A percentile compares a stretch with the other conserved stretches of the same genome.
These are phyloP conservation scores for Ceratobasidium sp. DNA, from an alignment of 1,284 basidiomycete species.

Conservation along the genomic window DNA sequence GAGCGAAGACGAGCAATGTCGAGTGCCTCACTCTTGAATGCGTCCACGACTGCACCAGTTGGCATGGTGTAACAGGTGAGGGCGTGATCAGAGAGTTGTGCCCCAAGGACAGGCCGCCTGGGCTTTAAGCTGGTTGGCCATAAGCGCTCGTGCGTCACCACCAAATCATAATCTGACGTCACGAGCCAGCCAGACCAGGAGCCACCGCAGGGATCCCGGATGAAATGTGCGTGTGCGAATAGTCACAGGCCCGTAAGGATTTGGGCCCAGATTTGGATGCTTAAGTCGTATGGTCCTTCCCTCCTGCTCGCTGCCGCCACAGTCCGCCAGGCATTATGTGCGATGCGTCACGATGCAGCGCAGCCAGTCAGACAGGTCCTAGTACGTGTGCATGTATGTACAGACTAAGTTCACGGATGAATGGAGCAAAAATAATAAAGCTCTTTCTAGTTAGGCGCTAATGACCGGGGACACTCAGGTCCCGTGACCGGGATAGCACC, in stretches of 20 bases:
- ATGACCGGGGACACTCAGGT: conserved; percentile 10
- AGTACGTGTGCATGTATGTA: too few species aligned
- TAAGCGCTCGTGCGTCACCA: conserved; percentile 10
- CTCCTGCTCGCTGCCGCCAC: too few species aligned
- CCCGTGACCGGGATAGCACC: conserved; percentile 24
- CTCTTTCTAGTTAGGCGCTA: neutral
- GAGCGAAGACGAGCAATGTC: neutral
- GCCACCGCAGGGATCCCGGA: neutral
- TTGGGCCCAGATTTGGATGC: too few species aligned
- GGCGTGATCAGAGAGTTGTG: conserved; percentile 9
- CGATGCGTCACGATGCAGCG: too few species aligned
- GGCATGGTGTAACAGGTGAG: conserved; percentile 22
- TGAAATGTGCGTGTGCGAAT: too few species aligned
- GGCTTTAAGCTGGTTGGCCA: conserved; percentile 1
- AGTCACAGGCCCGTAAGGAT: too few species aligned
- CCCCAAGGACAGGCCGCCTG: neutral
- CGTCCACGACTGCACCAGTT: conserved; percentile 47
- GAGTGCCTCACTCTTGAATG: conserved; percentile 47
- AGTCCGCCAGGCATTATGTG: too few species aligned
- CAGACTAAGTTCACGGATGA: too few species aligned
- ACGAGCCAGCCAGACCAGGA: conserved; percentile 3
- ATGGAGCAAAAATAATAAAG: too few species aligned
- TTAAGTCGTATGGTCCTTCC: too few species aligned
- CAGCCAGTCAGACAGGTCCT: too few species aligned
- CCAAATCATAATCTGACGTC: conserved; percentile 19